Evolutionary conservation across 495 filamentous ascomycete genomes (phyloP), one percentile per base, ranked within the genome.

Genomic region (Bacidia gigantensis): DNA sequence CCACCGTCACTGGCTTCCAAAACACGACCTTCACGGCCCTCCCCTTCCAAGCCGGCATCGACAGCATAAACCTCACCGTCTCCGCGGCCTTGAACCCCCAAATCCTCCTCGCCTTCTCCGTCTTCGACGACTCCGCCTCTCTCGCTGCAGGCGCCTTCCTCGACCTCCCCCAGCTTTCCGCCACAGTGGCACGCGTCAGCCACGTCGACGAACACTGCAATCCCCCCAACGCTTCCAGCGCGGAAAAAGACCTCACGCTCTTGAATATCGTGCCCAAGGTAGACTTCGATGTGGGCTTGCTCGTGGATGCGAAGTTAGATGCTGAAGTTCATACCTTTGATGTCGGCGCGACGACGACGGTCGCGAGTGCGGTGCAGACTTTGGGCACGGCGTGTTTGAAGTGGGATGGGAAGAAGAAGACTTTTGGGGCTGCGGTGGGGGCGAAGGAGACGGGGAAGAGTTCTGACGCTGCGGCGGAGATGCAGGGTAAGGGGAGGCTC

Each of bases 101-200:
- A 48, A 53, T 65, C 54, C 62, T 65, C 18, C 56, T 64, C 26
- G 60, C 55, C 44, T 54, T 64, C 49, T 42, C 46, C 29, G 52
- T 63, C 47, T 51, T 61, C 50, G n/a, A 11, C 42, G 26, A 40
- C 26, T 3, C 25, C 14, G 58, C 32, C 45, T 50, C 52, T 12
- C 51, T 53, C 3, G 62, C 58, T 41, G 61, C 63, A 3, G 64
- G 64, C 7, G 47, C 56, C 9, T 62, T 57, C 50, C 43, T 66
- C 39, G 48, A 59, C 45, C 41, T 62, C 40, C 62, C 64, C 35
- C 55, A 47, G 1, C 45, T 64, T 21, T 53, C 56, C 9, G 48
- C 59, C 43, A 61, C 52, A 38, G 44, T 61, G 21, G 24, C 53
- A 3, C 51, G 35, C 32, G 39, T 59, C 11, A 40, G 12, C 12